Conservation (phyloP, 306 rosid species). For the Senna siamea region DNA sequence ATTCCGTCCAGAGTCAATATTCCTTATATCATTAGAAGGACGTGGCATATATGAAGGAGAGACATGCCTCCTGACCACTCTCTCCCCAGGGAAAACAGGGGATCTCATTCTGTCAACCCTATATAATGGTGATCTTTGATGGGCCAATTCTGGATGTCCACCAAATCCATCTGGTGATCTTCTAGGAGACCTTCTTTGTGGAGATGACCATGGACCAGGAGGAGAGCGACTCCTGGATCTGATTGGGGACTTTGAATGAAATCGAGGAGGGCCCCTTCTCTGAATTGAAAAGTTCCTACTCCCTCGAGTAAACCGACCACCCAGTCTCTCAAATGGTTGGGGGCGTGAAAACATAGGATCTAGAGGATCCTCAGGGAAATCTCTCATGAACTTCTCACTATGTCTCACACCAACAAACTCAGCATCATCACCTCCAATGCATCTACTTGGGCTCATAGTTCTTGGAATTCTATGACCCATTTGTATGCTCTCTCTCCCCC, state of each 20-base stretch:
- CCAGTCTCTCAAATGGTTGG: slow-evolving; percentile 66
- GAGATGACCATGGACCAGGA: slow-evolving; percentile 83
- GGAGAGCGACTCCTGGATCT: slow-evolving; percentile 86
- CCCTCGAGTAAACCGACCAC: slow-evolving; percentile 74
- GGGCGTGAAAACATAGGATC: slow-evolving; percentile 64
- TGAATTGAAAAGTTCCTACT: slow-evolving; percentile 68
- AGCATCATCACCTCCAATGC: slow-evolving; percentile 62
- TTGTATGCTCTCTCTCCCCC: slow-evolving; percentile 60
- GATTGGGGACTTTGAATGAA: slow-evolving; percentile 85
- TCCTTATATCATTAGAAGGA: slow-evolving; percentile 72
- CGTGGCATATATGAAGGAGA: slow-evolving; percentile 61
- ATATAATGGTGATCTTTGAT: slow-evolving; percentile 71
- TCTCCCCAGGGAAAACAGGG: slow-evolving; percentile 70
- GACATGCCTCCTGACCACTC: slow-evolving; percentile 73
- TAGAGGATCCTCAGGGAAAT: slow-evolving; percentile 60
- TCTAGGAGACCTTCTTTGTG: slow-evolving; percentile 86
- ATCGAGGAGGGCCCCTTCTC: slow-evolving; percentile 62
- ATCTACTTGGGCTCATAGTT: slow-evolving; percentile 67
- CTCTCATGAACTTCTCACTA: slow-evolving; percentile 66
- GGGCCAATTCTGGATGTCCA: slow-evolving; percentile 68
- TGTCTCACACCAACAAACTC: slow-evolving; percentile 70
- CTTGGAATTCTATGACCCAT: slow-evolving; percentile 72
- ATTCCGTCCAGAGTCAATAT: slow-evolving; percentile 72
- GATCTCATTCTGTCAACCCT: slow-evolving; percentile 84
- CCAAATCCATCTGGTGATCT: slow-evolving; percentile 81